These are phyloP conservation scores for Aphanomyces cochlioides DNA, from an alignment of 352 stramenopile genomes.

Conservation along the genomic window DNA sequence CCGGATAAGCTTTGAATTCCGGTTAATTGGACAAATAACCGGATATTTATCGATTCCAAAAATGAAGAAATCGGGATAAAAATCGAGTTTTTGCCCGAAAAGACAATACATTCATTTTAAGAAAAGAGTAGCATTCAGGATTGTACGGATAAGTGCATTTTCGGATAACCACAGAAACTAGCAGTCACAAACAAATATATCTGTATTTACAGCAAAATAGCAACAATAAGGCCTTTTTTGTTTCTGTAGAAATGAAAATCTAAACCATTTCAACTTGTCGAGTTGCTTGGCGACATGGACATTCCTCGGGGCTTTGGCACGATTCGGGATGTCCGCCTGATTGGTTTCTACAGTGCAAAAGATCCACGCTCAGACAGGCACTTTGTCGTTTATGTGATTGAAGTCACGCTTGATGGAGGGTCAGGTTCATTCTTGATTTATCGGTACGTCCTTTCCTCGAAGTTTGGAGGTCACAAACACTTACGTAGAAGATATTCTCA, in stretches of 20 bases:
- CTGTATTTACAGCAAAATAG: too few species aligned
- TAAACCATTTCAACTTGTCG: background rate
- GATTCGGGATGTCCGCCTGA: constrained; percentile 66
- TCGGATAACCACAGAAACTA: too few species aligned
- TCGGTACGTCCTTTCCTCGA: constrained; percentile 31
- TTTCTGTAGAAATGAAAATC: background rate
- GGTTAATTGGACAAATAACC: too few species aligned
- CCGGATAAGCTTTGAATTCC: too few species aligned
- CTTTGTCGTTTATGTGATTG: constrained; percentile 74
- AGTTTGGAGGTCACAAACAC: background rate
- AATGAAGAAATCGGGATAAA: too few species aligned
- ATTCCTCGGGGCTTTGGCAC: constrained; percentile 44
- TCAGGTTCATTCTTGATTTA: constrained; percentile 64
- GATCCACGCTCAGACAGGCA: constrained; percentile 42
- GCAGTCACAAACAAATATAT: too few species aligned
- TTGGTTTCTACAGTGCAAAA: constrained; percentile 76
- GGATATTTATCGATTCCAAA: too few species aligned
- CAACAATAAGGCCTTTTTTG: too few species aligned
- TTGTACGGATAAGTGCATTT: too few species aligned
- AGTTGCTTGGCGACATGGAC: constrained; percentile 9
- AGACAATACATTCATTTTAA: too few species aligned
- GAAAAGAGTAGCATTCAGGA: too few species aligned
- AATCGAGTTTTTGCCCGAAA: too few species aligned
- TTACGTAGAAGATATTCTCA: constrained; percentile 61
- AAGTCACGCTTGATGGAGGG: constrained; percentile 42